Evolutionary conservation across 768 basidiomycete genomes (phyloP).

Genomic region (Mycena kentingensis): DNA sequence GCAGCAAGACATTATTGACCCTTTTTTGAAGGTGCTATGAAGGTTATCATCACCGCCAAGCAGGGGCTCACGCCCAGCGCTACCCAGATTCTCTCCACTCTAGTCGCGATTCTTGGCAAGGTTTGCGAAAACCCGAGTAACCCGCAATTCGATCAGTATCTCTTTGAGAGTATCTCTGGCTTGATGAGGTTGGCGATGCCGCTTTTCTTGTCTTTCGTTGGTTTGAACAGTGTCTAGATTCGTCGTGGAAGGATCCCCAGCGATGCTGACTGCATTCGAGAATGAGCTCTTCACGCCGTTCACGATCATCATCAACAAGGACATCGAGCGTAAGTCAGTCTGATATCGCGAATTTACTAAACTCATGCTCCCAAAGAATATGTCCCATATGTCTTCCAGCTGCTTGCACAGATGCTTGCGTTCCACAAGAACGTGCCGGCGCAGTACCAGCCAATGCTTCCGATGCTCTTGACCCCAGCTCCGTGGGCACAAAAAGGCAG

Average conservation of each 20-base stretch:
- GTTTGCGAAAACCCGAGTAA: constrained; percentile 97
- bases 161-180: constrained; percentile 95
- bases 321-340: constrained; percentile 77
- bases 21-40: constrained; percentile 74
- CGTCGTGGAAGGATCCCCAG: constrained; percentile 68
- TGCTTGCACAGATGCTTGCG: constrained; percentile 94
- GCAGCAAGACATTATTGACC: constrained; percentile 2
- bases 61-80: constrained; percentile 72
- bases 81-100: constrained; percentile 63
- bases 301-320: constrained; percentile 84
- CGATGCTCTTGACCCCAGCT: constrained; percentile 79
- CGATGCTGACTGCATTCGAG: constrained; percentile 76
- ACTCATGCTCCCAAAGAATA: constrained; percentile 63
- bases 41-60: constrained; percentile 87
- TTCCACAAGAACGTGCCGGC: constrained; percentile 70
- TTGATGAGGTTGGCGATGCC: constrained; percentile 68
- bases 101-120: constrained; percentile 81
- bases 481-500: constrained; percentile 95
- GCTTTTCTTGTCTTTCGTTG: background rate
- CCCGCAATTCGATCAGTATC: constrained; percentile 96
- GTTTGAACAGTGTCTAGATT: constrained; percentile 52
- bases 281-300: constrained; percentile 82
- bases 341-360: background rate
- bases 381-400: constrained; percentile 95
- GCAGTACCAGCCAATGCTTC: constrained; percentile 78